Evolutionary conservation across 495 filamentous ascomycete genomes (phyloP).

Genomic region (Aspergillus biplanus): DNA sequence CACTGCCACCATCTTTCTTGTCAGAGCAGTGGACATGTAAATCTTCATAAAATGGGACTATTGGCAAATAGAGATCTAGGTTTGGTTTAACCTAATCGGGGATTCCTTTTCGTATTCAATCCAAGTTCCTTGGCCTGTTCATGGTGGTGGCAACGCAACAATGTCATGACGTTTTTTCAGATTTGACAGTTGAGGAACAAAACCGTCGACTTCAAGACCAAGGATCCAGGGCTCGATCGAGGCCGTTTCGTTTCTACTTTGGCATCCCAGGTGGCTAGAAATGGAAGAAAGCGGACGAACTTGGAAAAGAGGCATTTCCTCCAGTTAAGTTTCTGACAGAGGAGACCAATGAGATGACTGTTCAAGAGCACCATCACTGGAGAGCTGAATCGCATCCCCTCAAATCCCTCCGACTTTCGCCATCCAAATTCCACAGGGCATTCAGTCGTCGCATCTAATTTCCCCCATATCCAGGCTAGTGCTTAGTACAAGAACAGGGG

Average conservation of each 20-base stretch:
- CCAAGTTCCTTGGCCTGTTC: not conserved
- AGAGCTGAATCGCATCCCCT: too few species aligned
- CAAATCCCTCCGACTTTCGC: not conserved
- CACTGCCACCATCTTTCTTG: slow-evolving; percentile 1
- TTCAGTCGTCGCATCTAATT: slow-evolving; percentile 1
- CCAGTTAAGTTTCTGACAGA: not conserved
- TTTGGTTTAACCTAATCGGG: not conserved
- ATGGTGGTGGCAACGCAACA: slow-evolving; percentile 3
- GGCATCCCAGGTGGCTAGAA: not conserved
- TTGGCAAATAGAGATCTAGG: slow-evolving; percentile 1
- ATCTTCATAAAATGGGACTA: not conserved
- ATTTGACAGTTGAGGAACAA: not conserved
- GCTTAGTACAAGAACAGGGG: slow-evolving; percentile 5
- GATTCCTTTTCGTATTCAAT: not conserved
- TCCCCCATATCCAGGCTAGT: slow-evolving; percentile 18
- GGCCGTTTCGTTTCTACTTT: not conserved
- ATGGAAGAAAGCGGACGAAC: not conserved
- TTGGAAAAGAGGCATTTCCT: not conserved
- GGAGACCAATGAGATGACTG: not conserved
- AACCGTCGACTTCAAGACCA: not conserved
- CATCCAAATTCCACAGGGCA: slow-evolving; percentile 1
- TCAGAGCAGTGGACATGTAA: not conserved
- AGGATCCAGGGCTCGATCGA: too few species aligned
- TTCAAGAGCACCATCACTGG: not conserved
- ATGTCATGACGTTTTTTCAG: slow-evolving; percentile 2